Conservation (phyloP, 2,329 filamentous ascomycete genomes). For the Magnaporthiopsis rhizophila region DNA sequence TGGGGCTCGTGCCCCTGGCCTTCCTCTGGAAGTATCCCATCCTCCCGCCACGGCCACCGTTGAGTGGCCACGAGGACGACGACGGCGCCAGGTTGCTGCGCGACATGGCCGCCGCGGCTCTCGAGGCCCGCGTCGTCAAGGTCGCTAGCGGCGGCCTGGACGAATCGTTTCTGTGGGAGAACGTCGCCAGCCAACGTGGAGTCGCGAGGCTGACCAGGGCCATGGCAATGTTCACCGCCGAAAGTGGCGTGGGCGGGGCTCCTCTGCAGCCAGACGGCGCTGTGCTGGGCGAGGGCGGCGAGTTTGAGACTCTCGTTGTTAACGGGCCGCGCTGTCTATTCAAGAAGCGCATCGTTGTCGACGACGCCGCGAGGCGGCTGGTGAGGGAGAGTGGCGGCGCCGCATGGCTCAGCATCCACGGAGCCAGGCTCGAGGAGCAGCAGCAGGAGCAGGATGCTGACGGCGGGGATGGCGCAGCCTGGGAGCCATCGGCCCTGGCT, state of each 20-base stretch:
- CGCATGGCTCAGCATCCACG: slow-evolving; percentile 58
- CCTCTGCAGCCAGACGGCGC: slow-evolving; percentile 7
- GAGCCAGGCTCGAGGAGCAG: slow-evolving; percentile 29
- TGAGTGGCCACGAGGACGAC: slow-evolving; percentile 16
- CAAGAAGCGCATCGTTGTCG: slow-evolving; percentile 54
- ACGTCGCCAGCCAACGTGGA: slow-evolving; percentile 55
- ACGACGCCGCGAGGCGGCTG: slow-evolving; percentile 40
- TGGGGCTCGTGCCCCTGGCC: slow-evolving; percentile 75
- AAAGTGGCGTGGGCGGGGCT: slow-evolving; percentile 45
- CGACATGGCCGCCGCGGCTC: slow-evolving; percentile 71
- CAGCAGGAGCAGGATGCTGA: slow-evolving; percentile 8
- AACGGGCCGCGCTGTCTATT: slow-evolving; percentile 70
- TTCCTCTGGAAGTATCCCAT: slow-evolving; percentile 89
- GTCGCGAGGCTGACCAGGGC: slow-evolving; percentile 40
- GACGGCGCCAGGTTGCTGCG: slow-evolving; percentile 55
- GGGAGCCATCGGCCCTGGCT: slow-evolving; percentile 19
- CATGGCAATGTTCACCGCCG: slow-evolving; percentile 59
- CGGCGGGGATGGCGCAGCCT: slow-evolving; percentile 2
- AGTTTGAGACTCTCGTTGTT: slow-evolving; percentile 89
- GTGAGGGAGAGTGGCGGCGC: slow-evolving; percentile 68
- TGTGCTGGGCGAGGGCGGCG: slow-evolving; percentile 84
- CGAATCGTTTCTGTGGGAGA: slow-evolving; percentile 70
- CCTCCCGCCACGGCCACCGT: slow-evolving; percentile 39
- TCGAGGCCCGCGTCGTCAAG: slow-evolving; percentile 91
- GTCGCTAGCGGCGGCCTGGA: slow-evolving; percentile 86